Conservation (phyloP, 2,329 filamentous ascomycete species). For the Grosmannia penicillata region DNA sequence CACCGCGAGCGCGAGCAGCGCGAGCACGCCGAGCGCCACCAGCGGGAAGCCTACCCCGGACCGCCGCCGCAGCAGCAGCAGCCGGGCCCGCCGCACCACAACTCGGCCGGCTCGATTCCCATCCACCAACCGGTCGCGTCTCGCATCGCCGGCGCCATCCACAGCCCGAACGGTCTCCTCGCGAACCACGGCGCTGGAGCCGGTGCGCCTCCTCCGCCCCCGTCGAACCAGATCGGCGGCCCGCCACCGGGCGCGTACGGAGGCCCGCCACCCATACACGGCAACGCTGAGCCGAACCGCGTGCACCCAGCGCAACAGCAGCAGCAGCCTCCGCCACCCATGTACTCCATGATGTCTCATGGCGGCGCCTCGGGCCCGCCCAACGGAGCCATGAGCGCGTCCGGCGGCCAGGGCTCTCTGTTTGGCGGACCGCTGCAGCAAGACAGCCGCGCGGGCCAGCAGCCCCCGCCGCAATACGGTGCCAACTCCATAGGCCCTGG, state of each 20-base stretch:
- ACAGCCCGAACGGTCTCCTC: conserved; percentile 81
- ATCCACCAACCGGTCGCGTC: conserved; percentile 90
- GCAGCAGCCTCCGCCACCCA: conserved; percentile 30
- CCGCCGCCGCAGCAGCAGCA: conserved; percentile 20
- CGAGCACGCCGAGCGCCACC: conserved; percentile 47
- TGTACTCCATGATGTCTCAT: conserved; percentile 41
- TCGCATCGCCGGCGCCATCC: conserved; percentile 65
- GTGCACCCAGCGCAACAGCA: conserved; percentile 7
- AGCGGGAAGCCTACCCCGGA: conserved; percentile 40
- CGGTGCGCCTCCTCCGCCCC: conserved; percentile 25
- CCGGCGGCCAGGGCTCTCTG: conserved; percentile 44
- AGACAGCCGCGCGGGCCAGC: conserved; percentile 47
- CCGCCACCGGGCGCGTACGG: conserved; percentile 33
- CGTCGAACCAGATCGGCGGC: conserved; percentile 34
- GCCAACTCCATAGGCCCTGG: conserved; percentile 20
- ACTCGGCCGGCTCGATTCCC: conserved; percentile 73
- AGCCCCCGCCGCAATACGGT: conserved; percentile 35
- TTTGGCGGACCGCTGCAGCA: conserved; percentile 57
- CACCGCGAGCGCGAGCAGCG: conserved; percentile 36
- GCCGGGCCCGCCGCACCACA: conserved; percentile 60
- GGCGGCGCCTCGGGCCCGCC: conserved; percentile 27
- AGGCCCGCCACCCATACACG: conserved; percentile 31
- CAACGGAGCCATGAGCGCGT: conserved; percentile 38
- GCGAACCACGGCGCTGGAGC: conserved; percentile 45
- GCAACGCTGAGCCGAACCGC: conserved; percentile 27